These are phyloP conservation scores for Aphanocladium album DNA, from an alignment of 2,329 filamentous ascomycete species.

Conservation along the genomic window DNA sequence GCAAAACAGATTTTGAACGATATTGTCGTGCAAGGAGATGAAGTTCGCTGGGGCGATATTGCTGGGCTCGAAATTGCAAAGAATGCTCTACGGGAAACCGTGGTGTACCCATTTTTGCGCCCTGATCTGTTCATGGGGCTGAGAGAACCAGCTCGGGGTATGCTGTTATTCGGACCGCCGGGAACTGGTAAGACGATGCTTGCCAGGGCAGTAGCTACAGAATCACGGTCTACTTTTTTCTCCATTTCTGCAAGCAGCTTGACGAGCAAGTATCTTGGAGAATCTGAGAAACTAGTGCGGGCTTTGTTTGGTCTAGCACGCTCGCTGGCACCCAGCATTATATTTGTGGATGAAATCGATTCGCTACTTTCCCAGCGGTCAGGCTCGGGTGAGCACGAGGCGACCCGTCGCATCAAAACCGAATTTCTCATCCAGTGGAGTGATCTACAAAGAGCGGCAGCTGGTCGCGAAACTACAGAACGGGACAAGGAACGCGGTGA, in stretches of 20 bases:
- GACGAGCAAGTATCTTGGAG: conserved; percentile 92
- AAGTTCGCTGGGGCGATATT: conserved; percentile 92
- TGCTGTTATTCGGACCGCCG: conserved; percentile 92
- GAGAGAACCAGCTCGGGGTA: conserved; percentile 87
- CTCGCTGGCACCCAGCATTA: conserved; percentile 84
- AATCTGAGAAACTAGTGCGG: conserved; percentile 92
- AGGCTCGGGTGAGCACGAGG: conserved; percentile 83
- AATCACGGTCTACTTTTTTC: conserved; percentile 93
- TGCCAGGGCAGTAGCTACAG: conserved; percentile 87
- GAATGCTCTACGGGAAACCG: conserved; percentile 85
- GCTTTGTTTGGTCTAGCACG: conserved; percentile 90
- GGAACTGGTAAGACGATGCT: conserved; percentile 99
- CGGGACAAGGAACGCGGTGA: conserved; percentile 70
- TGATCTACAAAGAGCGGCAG: conserved; percentile 85
- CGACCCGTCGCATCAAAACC: conserved; percentile 89
- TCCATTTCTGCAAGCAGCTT: conserved; percentile 92
- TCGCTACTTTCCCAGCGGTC: conserved; percentile 81
- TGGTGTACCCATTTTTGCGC: conserved; percentile 93
- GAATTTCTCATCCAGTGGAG: conserved; percentile 98
- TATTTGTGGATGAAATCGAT: conserved; percentile 98
- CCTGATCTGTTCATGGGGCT: conserved; percentile 95
- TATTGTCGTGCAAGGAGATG: conserved; percentile 88
- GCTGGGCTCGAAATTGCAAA: conserved; percentile 89
- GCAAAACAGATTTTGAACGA: conserved; percentile 94
- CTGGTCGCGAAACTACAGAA: conserved; percentile 66